phyloP scores from a whole-genome alignment of 139 green algal genomes.

The Parachlorella kessleri region DNA sequence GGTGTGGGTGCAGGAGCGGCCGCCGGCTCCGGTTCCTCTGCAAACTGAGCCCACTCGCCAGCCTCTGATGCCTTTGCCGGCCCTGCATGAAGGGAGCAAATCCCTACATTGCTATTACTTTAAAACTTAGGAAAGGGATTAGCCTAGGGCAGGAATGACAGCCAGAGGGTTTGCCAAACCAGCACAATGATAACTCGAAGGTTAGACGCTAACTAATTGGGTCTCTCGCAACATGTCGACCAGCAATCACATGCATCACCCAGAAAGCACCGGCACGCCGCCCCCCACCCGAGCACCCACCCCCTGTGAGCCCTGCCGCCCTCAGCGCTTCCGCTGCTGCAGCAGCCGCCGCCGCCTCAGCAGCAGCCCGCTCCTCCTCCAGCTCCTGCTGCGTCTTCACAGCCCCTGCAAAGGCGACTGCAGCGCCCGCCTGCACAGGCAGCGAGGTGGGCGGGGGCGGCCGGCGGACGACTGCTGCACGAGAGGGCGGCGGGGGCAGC shows the following conservation, averaged over 20 bases:
- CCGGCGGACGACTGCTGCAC: constrained; percentile 18
- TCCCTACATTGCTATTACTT: too few species aligned
- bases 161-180: too few species aligned
- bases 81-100: too few species aligned
- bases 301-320: not conserved
- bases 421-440: not conserved
- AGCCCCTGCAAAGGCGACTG: not conserved
- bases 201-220: too few species aligned
- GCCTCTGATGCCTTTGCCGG: too few species aligned
- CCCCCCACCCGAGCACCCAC: too few species aligned
- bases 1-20: not conserved
- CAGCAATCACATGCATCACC: too few species aligned
- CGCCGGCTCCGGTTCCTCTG: not conserved
- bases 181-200: too few species aligned
- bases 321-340: not conserved
- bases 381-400: constrained; percentile 14
- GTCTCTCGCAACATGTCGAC: too few species aligned
- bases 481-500: constrained; percentile 36
- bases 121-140: too few species aligned
- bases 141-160: too few species aligned
- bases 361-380: constrained; percentile 7
- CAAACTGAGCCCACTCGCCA: constrained; percentile 22
- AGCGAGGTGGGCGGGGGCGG: constrained; percentile 1
- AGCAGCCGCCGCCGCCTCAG: not conserved
- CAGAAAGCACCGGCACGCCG: too few species aligned